These are phyloP conservation scores for Adiantum capillusveneris DNA, from an alignment of 75 land plant species.

Conservation along the genomic window DNA sequence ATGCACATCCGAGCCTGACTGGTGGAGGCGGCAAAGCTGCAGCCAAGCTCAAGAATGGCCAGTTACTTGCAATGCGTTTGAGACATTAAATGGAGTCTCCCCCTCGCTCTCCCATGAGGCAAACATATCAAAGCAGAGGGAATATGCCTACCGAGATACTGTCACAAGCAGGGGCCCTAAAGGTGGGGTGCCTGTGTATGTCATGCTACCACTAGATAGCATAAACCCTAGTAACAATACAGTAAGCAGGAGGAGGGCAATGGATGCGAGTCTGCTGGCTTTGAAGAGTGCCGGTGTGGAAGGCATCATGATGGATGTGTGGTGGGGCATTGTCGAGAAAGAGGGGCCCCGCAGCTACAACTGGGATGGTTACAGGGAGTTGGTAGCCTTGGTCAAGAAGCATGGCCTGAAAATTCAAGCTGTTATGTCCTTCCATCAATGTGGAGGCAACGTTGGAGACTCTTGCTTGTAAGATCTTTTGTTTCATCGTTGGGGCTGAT, in stretches of 20 bases:
- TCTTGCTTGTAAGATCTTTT: constrained; percentile 54
- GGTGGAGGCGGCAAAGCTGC: no score
- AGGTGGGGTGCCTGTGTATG: constrained; percentile 70
- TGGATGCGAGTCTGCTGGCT: constrained; percentile 66
- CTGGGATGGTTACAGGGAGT: constrained; percentile 70
- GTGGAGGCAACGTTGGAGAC: constrained; percentile 85
- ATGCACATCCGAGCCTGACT: no score
- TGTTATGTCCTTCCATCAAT: constrained; percentile 90
- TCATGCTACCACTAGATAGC: constrained; percentile 84
- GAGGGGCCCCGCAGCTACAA: constrained; percentile 59
- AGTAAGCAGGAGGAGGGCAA: constrained; percentile 59
- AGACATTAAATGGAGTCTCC: no score
- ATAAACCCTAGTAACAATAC: constrained; percentile 34
- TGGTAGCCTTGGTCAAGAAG: constrained; percentile 58
- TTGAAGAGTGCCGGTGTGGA: constrained; percentile 85
- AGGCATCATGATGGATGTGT: constrained; percentile 88
- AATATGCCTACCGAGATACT: constrained; percentile 3
- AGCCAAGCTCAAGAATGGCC: no score
- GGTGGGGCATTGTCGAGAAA: constrained; percentile 93
- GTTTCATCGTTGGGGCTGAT: no score
- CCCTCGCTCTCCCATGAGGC: no score
- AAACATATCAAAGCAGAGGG: constrained; percentile 7
- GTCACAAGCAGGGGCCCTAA: constrained; percentile 7
- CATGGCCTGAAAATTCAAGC: constrained; percentile 83
- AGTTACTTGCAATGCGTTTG: no score